Conservation (phyloP, 164 flowering plant species). For the Macadamia integrifolia region DNA sequence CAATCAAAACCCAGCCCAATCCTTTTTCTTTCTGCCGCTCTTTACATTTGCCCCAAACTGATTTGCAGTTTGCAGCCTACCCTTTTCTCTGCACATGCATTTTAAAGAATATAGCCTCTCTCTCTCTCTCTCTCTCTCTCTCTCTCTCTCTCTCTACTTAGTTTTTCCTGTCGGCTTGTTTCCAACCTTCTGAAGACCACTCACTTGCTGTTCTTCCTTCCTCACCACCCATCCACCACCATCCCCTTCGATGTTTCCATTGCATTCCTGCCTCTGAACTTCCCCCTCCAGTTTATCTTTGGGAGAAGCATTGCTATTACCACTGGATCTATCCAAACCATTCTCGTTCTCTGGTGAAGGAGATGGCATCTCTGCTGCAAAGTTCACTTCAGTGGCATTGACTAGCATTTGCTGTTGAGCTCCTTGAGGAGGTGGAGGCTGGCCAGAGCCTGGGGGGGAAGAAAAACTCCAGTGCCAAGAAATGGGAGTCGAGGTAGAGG, state of each 20-base stretch:
- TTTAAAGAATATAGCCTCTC: background rate
- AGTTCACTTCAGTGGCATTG: constrained; percentile 22
- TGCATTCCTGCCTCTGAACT: constrained; percentile 30
- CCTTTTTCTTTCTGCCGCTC: background rate
- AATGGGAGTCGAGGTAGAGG: constrained; percentile 54
- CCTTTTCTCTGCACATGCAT: background rate
- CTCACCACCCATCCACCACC: constrained; percentile 5
- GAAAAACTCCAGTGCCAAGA: constrained; percentile 93
- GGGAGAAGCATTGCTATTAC: constrained; percentile 21
- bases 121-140: too few species aligned
- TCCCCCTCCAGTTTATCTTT: constrained; percentile 22
- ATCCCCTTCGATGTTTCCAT: constrained; percentile 25
- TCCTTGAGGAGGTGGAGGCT: constrained; percentile 25
- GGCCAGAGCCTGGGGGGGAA: constrained; percentile 78
- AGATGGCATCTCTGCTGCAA: constrained; percentile 18
- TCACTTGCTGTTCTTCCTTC: too few species aligned
- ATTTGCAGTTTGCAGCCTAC: constrained; percentile 1
- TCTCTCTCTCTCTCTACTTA: too few species aligned
- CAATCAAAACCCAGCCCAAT: background rate
- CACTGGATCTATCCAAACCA: constrained; percentile 23
- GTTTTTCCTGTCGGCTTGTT: background rate
- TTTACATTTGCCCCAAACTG: constrained; percentile 2
- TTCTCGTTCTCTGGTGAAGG: constrained; percentile 31
- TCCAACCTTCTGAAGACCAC: too few species aligned
- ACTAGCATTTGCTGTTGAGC: constrained; percentile 10